Percentiles rank a stretch among this genome's conserved stretches.
These are phyloP conservation scores for Citrus maxima DNA, from an alignment of 345 rosid genomes.

Conservation along the genomic window DNA sequence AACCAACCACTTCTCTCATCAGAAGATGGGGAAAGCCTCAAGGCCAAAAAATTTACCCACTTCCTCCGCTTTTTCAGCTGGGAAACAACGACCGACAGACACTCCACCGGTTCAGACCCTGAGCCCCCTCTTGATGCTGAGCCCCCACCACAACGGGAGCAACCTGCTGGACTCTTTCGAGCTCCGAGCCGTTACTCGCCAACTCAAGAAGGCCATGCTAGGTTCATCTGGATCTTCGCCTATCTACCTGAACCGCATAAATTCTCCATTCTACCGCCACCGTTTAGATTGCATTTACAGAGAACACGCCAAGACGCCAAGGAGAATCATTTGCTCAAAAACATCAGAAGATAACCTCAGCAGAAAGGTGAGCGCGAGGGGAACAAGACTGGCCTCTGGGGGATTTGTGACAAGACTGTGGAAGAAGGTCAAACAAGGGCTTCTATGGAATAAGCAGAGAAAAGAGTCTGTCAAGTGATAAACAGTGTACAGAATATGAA, in stretches of 20 bases:
- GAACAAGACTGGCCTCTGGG: conserved; percentile 5
- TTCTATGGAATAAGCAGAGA: conserved; percentile 16
- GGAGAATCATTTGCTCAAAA: conserved; percentile 7
- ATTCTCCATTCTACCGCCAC: conserved; percentile 25
- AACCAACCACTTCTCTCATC: background rate
- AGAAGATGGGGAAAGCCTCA: conserved; percentile 19
- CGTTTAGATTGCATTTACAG: conserved; percentile 17
- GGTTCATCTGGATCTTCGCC: conserved; percentile 21
- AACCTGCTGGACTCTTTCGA: conserved; percentile 44
- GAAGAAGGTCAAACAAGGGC: conserved; percentile 41
- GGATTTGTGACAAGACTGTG: conserved; percentile 35
- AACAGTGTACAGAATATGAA: background rate
- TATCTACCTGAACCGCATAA: conserved; percentile 8
- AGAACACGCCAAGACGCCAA: conserved; percentile 17
- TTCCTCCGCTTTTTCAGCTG: background rate
- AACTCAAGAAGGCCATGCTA: conserved; percentile 45
- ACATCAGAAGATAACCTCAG: background rate
- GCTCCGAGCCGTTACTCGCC: conserved; percentile 36
- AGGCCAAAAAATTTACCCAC: background rate
- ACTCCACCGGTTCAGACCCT: background rate
- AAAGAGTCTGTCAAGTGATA: background rate
- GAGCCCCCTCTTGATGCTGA: conserved; percentile 17
- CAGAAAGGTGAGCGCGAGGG: conserved; percentile 1
- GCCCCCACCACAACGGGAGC: conserved; percentile 33
- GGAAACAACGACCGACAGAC: background rate